A percentile compares a stretch with the other conserved stretches of the same genome.
Conservation (phyloP, 2,329 filamentous ascomycete genomes). For the Nothopassalora personata region DNA sequence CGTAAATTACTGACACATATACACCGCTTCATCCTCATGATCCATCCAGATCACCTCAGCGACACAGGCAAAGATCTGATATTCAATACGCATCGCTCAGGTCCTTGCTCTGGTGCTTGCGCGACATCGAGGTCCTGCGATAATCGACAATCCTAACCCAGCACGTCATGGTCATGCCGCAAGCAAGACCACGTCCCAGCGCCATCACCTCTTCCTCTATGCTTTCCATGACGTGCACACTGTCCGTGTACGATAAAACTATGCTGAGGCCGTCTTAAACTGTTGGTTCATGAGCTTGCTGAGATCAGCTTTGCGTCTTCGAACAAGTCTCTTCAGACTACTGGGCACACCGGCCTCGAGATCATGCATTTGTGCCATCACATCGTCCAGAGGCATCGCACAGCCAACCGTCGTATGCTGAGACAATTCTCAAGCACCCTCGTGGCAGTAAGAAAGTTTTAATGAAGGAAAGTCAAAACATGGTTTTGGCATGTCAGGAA, state of each 20-base stretch:
- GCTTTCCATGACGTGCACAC: no score
- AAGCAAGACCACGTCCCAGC: no score
- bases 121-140: neutral
- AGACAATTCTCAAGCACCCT: neutral
- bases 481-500: neutral
- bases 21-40: neutral
- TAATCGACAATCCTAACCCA: neutral
- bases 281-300: neutral
- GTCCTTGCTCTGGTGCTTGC: neutral
- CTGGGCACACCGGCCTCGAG: neutral
- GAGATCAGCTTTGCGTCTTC: neutral
- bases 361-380: neutral
- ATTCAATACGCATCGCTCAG: neutral
- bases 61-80: neutral
- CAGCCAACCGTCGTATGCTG: neutral
- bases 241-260: neutral
- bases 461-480: neutral
- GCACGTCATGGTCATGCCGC: neutral
- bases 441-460: neutral
- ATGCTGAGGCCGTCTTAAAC: neutral
- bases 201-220: no score
- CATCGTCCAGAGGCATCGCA: neutral
- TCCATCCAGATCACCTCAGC: neutral
- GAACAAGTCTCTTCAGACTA: neutral
- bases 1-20: neutral